These are phyloP conservation scores for Kalanchoe fedtschenkoi DNA, from an alignment of 164 flowering plant species.

Conservation along the genomic window DNA sequence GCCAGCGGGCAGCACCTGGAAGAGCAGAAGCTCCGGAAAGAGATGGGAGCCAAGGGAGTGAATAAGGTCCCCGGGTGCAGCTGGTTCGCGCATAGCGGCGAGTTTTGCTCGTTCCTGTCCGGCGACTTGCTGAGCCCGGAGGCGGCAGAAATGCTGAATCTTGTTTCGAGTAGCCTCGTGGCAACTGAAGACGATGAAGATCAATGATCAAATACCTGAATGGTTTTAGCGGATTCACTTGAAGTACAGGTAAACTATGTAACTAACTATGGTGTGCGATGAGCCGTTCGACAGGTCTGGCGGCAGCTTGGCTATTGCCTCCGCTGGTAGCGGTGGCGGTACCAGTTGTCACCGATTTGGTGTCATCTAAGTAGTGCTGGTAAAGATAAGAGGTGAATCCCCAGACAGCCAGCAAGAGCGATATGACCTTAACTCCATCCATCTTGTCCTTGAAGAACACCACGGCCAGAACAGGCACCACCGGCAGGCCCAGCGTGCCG, in stretches of 20 bases:
- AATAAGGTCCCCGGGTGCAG: conserved; percentile 54
- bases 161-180: background rate
- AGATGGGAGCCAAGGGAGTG: conserved; percentile 45
- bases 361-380: conserved; percentile 22
- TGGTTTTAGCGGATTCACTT: background rate
- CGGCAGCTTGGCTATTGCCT: background rate
- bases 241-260: no score
- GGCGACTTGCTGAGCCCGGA: conserved; percentile 31
- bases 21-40: conserved; percentile 32
- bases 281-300: background rate
- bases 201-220: background rate
- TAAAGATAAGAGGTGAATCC: conserved; percentile 25
- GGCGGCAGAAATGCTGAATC: conserved; percentile 13
- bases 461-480: conserved; percentile 21
- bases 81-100: conserved; percentile 38
- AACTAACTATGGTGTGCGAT: no score
- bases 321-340: background rate
- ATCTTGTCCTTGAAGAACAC: conserved; percentile 21
- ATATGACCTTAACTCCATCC: conserved; percentile 17
- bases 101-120: conserved; percentile 27
- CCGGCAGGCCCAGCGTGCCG: conserved; percentile 21
- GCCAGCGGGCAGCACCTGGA: conserved; percentile 22
- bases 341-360: conserved; percentile 7
- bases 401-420: conserved; percentile 26
- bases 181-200: background rate